Percentiles rank a stretch among this genome's conserved stretches.
Evolutionary conservation across 73 alveolate genomes (phyloP).

Genomic region (Urostyla sp.): DNA sequence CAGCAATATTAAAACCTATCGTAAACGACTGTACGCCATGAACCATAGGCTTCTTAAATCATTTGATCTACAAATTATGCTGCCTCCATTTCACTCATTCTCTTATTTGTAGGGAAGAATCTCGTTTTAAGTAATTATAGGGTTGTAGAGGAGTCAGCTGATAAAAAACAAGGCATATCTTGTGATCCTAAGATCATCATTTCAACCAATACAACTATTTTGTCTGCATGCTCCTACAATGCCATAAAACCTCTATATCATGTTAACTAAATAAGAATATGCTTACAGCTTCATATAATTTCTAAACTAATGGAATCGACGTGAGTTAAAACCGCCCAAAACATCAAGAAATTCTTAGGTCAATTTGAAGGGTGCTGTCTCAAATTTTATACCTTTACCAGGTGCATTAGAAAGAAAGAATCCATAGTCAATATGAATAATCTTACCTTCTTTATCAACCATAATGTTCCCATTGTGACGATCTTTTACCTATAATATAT

Average conservation of each 20-base stretch:
- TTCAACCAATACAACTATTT: conserved; percentile 73
- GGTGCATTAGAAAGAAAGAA: conserved; percentile 89
- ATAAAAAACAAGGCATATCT: conserved; percentile 79
- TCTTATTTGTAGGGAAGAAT: conserved; percentile 58
- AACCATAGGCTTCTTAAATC: conserved; percentile 35
- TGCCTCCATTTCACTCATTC: conserved; percentile 60
- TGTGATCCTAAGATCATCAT: conserved; percentile 76
- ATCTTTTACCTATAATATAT: conserved; percentile 84
- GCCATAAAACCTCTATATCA: conserved; percentile 79
- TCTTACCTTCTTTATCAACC: conserved; percentile 89
- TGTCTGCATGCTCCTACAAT: conserved; percentile 74
- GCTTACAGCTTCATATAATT: conserved; percentile 55
- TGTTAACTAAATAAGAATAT: background rate
- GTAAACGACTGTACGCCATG: conserved; percentile 65
- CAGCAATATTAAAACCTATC: conserved; percentile 64
- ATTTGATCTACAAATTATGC: conserved; percentile 39
- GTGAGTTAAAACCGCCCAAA: conserved; percentile 78
- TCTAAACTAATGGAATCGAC: conserved; percentile 61
- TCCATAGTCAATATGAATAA: conserved; percentile 95
- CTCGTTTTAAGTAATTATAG: conserved; percentile 68
- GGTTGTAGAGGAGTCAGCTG: conserved; percentile 63
- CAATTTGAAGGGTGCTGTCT: conserved; percentile 91
- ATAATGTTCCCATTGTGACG: conserved; percentile 94
- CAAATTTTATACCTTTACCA: conserved; percentile 91
- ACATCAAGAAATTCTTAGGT: conserved; percentile 82